phyloP scores from a whole-genome alignment of 163 green algal species.

The Botryococcus braunii region DNA sequence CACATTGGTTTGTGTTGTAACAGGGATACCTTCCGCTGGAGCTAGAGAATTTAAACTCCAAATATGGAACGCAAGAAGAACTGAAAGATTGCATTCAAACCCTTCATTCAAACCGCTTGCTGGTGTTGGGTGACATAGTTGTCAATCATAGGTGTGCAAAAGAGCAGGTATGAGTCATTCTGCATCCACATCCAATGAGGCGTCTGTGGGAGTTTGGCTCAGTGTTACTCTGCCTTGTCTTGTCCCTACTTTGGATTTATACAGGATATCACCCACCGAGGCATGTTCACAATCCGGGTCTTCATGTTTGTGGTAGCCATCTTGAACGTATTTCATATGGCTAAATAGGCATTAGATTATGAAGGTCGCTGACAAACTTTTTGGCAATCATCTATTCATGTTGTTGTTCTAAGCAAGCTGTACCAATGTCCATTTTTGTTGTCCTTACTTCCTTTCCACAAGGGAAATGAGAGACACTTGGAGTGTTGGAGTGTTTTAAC shows the following conservation, averaged over 20 bases:
- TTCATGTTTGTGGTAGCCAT: not conserved
- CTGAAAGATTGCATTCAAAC: slow-evolving; percentile 65
- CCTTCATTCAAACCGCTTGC: slow-evolving; percentile 69
- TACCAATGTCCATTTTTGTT: too few relatives aligned
- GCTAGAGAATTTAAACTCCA: slow-evolving; percentile 60
- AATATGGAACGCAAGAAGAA: slow-evolving; percentile 75
- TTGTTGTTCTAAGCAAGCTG: too few relatives aligned
- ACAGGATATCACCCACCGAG: not conserved
- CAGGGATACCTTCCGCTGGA: slow-evolving; percentile 48
- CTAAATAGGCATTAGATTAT: too few relatives aligned
- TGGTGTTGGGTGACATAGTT: slow-evolving; percentile 91
- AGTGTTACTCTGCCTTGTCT: not conserved
- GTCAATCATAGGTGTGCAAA: slow-evolving; percentile 94
- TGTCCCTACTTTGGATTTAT: not conserved
- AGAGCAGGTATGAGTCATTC: slow-evolving; percentile 51
- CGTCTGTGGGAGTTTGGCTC: not conserved
- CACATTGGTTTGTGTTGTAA: too few relatives aligned
- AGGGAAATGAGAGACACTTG: not conserved
- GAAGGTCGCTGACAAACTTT: too few relatives aligned
- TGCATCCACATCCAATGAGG: not conserved
- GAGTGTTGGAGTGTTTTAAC: not conserved
- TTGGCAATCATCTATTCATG: too few relatives aligned
- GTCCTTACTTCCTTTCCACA: too few relatives aligned
- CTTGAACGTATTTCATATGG: too few relatives aligned
- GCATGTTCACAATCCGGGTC: not conserved